Conservation (phyloP, 495 filamentous ascomycete genomes). For the Podospora bellae-mahoneyi region DNA sequence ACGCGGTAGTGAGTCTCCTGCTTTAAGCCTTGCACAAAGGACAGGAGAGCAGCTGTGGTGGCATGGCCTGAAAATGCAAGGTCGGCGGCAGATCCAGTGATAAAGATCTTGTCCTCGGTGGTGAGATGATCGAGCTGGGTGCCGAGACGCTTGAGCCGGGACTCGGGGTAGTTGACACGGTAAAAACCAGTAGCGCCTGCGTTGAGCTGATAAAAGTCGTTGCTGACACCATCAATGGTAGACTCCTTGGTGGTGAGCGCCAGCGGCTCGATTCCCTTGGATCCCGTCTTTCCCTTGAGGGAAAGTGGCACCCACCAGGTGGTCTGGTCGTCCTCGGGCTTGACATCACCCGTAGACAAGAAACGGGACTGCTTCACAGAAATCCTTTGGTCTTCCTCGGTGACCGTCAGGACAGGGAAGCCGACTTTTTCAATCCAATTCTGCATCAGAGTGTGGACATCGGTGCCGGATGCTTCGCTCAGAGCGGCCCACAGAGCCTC, state of each 20-base stretch:
- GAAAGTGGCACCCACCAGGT: constrained; percentile 95
- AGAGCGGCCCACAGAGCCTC: constrained; percentile 90
- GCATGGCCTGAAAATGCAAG: constrained; percentile 83
- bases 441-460: constrained; percentile 83
- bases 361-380: constrained; percentile 81
- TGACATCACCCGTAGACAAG: constrained; percentile 82
- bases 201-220: constrained; percentile 90
- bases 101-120: constrained; percentile 84
- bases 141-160: constrained; percentile 73
- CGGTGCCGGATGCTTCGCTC: constrained; percentile 79
- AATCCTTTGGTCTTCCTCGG: constrained; percentile 78
- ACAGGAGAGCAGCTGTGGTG: constrained; percentile 71
- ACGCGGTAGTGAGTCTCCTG: constrained; percentile 81
- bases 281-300: constrained; percentile 60
- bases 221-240: constrained; percentile 67
- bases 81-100: constrained; percentile 88
- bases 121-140: constrained; percentile 67
- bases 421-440: constrained; percentile 94
- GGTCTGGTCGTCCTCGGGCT: constrained; percentile 78
- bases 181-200: constrained; percentile 86
- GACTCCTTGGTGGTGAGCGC: constrained; percentile 75
- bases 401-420: constrained; percentile 82
- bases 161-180: constrained; percentile 82
- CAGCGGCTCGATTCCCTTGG: constrained; percentile 43
- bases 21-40: constrained; percentile 75